Evolutionary conservation across 371 early-diverging fungal species (phyloP).

Genomic region (Globomyces sp.): DNA sequence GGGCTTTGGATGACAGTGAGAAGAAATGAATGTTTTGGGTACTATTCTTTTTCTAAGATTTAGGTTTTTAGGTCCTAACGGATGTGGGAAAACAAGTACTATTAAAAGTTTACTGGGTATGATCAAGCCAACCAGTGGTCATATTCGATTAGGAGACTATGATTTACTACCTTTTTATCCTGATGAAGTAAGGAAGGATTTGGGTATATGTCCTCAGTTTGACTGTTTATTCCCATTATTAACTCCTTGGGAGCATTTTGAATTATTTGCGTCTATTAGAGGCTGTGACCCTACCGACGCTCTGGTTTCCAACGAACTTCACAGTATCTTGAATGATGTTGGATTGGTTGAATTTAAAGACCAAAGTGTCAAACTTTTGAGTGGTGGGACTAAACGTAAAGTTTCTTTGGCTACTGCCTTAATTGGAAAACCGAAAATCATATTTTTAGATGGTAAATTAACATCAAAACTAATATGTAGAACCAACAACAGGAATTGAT

Average conservation of each 20-base stretch:
- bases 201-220: conserved; percentile 39
- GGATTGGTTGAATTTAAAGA: conserved; percentile 9
- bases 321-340: conserved; percentile 5
- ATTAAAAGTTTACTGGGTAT: conserved; percentile 57
- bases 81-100: conserved; percentile 60
- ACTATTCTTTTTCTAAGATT: conserved; percentile 27
- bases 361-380: not conserved
- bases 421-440: not conserved
- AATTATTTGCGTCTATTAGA: conserved; percentile 8
- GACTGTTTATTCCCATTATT: not conserved
- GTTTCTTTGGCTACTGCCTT: conserved; percentile 7
- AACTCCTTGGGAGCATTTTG: conserved; percentile 7
- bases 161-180: conserved; percentile 8
- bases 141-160: conserved; percentile 24
- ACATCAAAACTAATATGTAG: not conserved
- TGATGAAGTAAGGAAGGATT: conserved; percentile 15
- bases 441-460: not conserved
- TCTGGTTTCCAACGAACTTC: not conserved
- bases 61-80: conserved; percentile 58
- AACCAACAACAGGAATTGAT: not conserved
- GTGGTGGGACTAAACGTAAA: conserved; percentile 13
- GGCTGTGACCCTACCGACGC: conserved; percentile 4
- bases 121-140: conserved; percentile 31
- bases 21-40: no score
- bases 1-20: no score